Evolutionary conservation across 306 rosid genomes (phyloP), one percentile per base, ranked within the genome.

Genomic region (Citrullus amarus): DNA sequence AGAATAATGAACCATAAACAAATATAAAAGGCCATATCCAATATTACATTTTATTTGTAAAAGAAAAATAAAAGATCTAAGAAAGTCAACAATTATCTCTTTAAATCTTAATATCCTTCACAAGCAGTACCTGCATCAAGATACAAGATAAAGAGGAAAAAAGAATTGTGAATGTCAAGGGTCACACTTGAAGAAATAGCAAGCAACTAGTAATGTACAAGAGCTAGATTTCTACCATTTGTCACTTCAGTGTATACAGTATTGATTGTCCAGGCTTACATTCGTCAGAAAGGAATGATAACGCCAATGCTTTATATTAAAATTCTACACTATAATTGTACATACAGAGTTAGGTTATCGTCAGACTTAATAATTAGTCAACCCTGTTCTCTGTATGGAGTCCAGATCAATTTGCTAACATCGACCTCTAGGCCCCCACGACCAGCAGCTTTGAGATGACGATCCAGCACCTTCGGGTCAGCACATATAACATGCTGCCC

Each of bases 401-500:
- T 96, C 99, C 98, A 96, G 65, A 96, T 96, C 91, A 96, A 80
- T 82, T 93, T 96, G 86, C 92, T 85, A 51, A 89, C 98, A 81
- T 96, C 99, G 30, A 96, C 99, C 38, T 96, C 98, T 5, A 96
- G 92, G 81, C 98, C 98, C 1, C 98, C 98, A 59, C 96, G 95
- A 6, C 99, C 98, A 20, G 97, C 99, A 18, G 97, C 97, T 92
- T 90, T 96, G 48, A 93, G 91, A 86, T 96, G 99, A 73, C 99
- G 98, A 83, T 96, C 98, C 82, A 96, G 83, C 81, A 96, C 93
- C 87, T 96, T 96, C 0, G 97, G 99, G 84, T 96, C 98, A 8
- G 99, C 99, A 34, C 97, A 96, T 67, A 96, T 96, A 66, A 96
- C 99, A 87, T 96, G 98, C 83, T 93, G 98, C 44, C 99, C 98